phyloP scores from a whole-genome alignment of 495 filamentous ascomycete genomes.

The Podospora australis region DNA sequence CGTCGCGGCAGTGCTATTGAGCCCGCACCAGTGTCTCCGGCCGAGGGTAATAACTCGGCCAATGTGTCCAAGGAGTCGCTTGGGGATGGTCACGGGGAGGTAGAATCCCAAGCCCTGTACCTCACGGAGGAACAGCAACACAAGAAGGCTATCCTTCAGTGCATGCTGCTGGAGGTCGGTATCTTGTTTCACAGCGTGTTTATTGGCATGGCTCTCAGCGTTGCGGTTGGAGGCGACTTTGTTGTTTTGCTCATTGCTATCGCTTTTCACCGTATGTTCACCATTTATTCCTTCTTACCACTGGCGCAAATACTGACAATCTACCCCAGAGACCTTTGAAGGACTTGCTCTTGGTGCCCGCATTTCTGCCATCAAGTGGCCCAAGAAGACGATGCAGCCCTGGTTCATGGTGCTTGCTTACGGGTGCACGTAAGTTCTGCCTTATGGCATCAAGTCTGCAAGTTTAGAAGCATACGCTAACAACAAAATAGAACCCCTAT shows the following conservation, averaged over 20 bases:
- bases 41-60: background rate
- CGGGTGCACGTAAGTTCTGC: slow-evolving; percentile 49
- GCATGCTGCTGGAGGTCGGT: slow-evolving; percentile 72
- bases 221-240: slow-evolving; percentile 67
- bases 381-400: slow-evolving; percentile 50
- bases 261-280: slow-evolving; percentile 56
- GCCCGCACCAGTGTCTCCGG: background rate
- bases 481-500: slow-evolving; percentile 62
- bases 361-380: slow-evolving; percentile 57
- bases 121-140: slow-evolving; percentile 36
- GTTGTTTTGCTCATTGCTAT: slow-evolving; percentile 76
- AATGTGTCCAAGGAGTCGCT: slow-evolving; percentile 15
- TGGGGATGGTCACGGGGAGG: slow-evolving; percentile 17
- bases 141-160: slow-evolving; percentile 64
- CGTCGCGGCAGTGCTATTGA: slow-evolving; percentile 7
- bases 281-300: too few relatives aligned
- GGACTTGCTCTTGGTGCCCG: slow-evolving; percentile 68
- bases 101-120: slow-evolving; percentile 11
- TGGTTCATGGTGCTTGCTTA: slow-evolving; percentile 93
- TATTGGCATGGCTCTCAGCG: slow-evolving; percentile 80
- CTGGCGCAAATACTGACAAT: background rate
- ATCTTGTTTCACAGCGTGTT: slow-evolving; percentile 84
- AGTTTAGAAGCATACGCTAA: background rate
- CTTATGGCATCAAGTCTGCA: background rate
- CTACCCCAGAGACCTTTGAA: slow-evolving; percentile 52